These are phyloP conservation scores for Calocera viscosa DNA, from an alignment of 768 basidiomycete species.

Conservation along the genomic window DNA sequence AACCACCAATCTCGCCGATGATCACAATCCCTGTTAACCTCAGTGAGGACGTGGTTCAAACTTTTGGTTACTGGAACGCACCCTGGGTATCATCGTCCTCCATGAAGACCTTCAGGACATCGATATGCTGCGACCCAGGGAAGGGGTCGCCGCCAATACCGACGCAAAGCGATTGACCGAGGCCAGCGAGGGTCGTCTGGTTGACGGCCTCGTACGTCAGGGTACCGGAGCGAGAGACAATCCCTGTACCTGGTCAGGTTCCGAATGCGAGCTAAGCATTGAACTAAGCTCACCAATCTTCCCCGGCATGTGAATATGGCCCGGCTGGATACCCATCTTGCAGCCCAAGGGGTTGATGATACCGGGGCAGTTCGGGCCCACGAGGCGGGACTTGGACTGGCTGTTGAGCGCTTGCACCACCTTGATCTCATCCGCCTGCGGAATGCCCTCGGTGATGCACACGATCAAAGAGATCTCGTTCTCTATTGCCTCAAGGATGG, in stretches of 20 bases:
- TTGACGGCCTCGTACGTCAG: slow-evolving; percentile 98
- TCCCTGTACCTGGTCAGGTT: slow-evolving; percentile 38
- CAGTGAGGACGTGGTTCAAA: not conserved
- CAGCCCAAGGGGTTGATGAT: slow-evolving; percentile 94
- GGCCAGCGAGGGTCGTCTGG: slow-evolving; percentile 88
- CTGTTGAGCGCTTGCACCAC: slow-evolving; percentile 87
- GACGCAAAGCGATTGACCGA: slow-evolving; percentile 91
- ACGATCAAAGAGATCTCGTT: slow-evolving; percentile 96
- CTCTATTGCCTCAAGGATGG: slow-evolving; percentile 97
- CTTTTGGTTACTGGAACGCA: slow-evolving; percentile 24
- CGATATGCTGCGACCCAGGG: slow-evolving; percentile 90
- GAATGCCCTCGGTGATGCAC: slow-evolving; percentile 97
- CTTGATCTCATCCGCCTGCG: slow-evolving; percentile 95
- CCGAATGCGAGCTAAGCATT: not conserved
- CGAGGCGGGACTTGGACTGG: slow-evolving; percentile 88
- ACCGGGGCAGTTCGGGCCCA: slow-evolving; percentile 98
- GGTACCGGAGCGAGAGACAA: slow-evolving; percentile 90
- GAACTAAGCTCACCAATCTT: slow-evolving; percentile 61
- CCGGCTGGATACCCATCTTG: slow-evolving; percentile 99
- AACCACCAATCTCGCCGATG: slow-evolving; percentile 97
- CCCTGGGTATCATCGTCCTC: slow-evolving; percentile 90
- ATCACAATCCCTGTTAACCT: slow-evolving; percentile 67
- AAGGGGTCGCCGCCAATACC: slow-evolving; percentile 97
- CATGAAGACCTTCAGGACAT: slow-evolving; percentile 92
- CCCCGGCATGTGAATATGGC: slow-evolving; percentile 92